These are phyloP conservation scores for Aspergillus hiratsukae DNA, from an alignment of 2,329 filamentous ascomycete genomes.

Conservation along the genomic window DNA sequence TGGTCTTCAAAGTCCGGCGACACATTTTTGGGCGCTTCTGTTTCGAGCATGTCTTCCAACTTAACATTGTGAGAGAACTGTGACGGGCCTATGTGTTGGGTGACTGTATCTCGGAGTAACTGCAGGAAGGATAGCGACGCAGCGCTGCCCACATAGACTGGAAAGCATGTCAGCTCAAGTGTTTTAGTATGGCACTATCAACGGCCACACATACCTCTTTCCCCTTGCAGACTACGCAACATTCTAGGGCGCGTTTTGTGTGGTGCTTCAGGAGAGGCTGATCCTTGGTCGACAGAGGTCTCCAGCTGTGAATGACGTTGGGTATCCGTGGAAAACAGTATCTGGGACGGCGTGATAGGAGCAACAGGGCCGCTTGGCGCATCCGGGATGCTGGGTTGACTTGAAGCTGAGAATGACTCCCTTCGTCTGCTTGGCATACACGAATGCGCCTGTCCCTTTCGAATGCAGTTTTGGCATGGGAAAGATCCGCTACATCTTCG, in stretches of 20 bases:
- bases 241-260: conserved; percentile 38
- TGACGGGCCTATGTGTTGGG: conserved; percentile 51
- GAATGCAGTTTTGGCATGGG: conserved; percentile 47
- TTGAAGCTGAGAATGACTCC: conserved; percentile 6
- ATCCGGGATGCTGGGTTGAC: neutral
- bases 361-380: neutral
- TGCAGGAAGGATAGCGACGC: conserved; percentile 53
- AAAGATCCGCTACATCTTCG: conserved; percentile 49
- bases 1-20: conserved; percentile 31
- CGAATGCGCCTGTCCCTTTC: conserved; percentile 38
- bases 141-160: conserved; percentile 30
- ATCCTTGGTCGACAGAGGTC: conserved; percentile 6
- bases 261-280: conserved; percentile 25
- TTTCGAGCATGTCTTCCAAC: conserved; percentile 53
- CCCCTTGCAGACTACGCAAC: conserved; percentile 50
- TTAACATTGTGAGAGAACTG: conserved; percentile 50
- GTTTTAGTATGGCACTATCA: neutral
- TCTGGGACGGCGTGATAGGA: neutral
- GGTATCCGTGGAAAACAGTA: neutral
- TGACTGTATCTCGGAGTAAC: conserved; percentile 45
- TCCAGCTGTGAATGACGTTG: neutral
- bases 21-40: conserved; percentile 35
- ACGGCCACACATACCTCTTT: conserved; percentile 40
- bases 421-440: conserved; percentile 27
- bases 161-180: conserved; percentile 44